Evolutionary conservation across 352 stramenopile genomes (phyloP), one percentile per base, ranked within the genome.

Genomic region (Globisporangium lucens): DNA sequence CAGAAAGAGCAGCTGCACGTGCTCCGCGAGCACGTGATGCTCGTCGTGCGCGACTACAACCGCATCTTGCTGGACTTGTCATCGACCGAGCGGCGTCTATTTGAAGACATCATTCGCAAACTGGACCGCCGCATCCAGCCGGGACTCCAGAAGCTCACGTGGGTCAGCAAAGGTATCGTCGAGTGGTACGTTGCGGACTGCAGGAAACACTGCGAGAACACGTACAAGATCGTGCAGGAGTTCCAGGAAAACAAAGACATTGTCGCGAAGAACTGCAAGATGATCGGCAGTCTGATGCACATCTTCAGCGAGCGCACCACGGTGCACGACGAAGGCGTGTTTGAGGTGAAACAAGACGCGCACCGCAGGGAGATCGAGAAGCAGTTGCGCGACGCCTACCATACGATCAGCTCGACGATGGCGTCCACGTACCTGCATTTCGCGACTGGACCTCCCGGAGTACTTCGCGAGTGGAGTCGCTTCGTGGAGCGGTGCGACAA

Each of bases 41-140:
- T 97, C 0, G 90, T 99, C 24, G 94, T 99, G 10, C 85, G 93
- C 3, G 94, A 98, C 53, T 99, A 98, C 75, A 99, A 99, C 71
- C 84, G 87, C 22, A 98, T 98, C 60, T 75, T 98, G 24, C 67
- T 96, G n/a, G 89, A 98, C 30, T 67, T 98, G 15, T 89, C 81
- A 6, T 86, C 85, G 0, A 97, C 94, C 0, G 94, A 98, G 73
- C 84, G 93, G 29, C 78, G 90, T 7, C 66, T 99, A 4, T 99
- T 99, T 75, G 83, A 97, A 69, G 93, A 98, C 66, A 97, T 98
- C 61, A 97, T 98, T 55, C 91, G 93, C 12, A 92, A 95, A 38
- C 85, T 99, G 20, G 96, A 99, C 74, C 90, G 93, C 13, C 82
- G 92, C 2, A 97, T 98, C 41, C 79, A 96, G 12, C 92, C 95